Conservation (phyloP, 2,329 filamentous ascomycete species). For the Bipolaris sorokiniana region DNA sequence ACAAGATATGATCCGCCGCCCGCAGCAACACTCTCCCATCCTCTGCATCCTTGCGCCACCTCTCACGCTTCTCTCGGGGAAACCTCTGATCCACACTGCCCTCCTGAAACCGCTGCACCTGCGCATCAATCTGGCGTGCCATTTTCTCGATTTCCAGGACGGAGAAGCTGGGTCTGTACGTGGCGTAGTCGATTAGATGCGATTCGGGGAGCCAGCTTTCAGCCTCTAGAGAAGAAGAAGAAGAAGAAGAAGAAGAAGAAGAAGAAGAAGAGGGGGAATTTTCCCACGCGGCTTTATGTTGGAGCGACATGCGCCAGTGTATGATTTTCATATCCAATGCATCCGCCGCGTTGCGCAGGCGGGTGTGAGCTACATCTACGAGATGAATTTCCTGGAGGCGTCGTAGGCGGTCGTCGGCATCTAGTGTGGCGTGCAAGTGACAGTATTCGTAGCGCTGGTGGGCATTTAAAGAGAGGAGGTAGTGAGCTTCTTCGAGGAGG, state of each 20-base stretch:
- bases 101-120: constrained; percentile 31
- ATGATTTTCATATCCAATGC: constrained; percentile 25
- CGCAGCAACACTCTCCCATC: constrained; percentile 30
- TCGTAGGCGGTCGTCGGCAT: constrained; percentile 25
- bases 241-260: not conserved
- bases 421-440: constrained; percentile 8
- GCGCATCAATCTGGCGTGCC: constrained; percentile 18
- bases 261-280: not conserved
- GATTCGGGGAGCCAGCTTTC: constrained; percentile 23
- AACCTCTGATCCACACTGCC: constrained; percentile 7
- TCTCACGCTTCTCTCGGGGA: constrained; percentile 20
- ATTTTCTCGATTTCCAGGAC: constrained; percentile 30
- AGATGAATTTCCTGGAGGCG: constrained; percentile 31
- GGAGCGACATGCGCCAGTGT: constrained; percentile 25
- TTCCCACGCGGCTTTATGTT: constrained; percentile 27
- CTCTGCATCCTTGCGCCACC: constrained; percentile 29
- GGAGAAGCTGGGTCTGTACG: constrained; percentile 25
- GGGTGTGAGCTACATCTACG: constrained; percentile 25
- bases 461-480: constrained; percentile 24
- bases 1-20: constrained; percentile 25
- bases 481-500: constrained; percentile 31
- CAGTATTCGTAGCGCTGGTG: constrained; percentile 33
- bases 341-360: constrained; percentile 24
- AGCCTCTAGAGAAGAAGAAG: not conserved
- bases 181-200: constrained; percentile 1